Percentiles rank a stretch among this genome's conserved stretches.
phyloP scores from a whole-genome alignment of 2,329 filamentous ascomycete species.

The Pseudogymnoascus sp. region DNA sequence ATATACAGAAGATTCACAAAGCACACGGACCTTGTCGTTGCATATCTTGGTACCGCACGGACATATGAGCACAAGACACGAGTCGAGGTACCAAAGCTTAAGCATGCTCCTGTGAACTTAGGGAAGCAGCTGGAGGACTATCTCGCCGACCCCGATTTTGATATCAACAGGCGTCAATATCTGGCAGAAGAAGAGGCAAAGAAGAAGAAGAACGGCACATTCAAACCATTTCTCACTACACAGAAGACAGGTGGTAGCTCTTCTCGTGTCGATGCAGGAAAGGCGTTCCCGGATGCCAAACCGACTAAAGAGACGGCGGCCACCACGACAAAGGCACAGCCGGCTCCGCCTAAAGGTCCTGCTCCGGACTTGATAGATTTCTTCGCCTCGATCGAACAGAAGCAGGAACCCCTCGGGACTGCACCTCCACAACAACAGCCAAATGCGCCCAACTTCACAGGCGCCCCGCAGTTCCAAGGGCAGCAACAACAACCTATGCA shows the following conservation, averaged over 20 bases:
- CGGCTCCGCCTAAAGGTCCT: conserved; percentile 49
- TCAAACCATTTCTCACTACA: conserved; percentile 37
- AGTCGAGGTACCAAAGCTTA: conserved; percentile 91
- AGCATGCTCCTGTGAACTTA: conserved; percentile 90
- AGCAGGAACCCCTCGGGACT: conserved; percentile 61
- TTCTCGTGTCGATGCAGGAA: conserved; percentile 17
- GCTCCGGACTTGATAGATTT: conserved; percentile 84
- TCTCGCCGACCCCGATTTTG: conserved; percentile 88
- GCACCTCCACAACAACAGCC: conserved; percentile 34
- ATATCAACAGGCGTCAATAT: conserved; percentile 86
- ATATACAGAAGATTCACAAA: conserved; percentile 90
- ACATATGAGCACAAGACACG: conserved; percentile 88
- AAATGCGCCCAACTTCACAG: conserved; percentile 24
- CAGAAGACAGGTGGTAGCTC: conserved; percentile 29
- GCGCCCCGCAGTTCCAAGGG: conserved; percentile 23
- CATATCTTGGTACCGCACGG: conserved; percentile 78
- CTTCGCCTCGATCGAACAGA: conserved; percentile 87
- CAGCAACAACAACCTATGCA: conserved; percentile 29
- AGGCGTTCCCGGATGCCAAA: conserved; percentile 23
- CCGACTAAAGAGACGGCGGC: conserved; percentile 22
- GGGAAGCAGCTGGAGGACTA: conserved; percentile 90
- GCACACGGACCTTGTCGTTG: conserved; percentile 87
- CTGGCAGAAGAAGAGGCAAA: conserved; percentile 76
- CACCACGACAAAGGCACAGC: conserved; percentile 30
- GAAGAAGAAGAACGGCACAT: conserved; percentile 32